These are phyloP conservation scores for Vaccinium macrocarpon DNA, from an alignment of 148 eudicot genomes.

Conservation along the genomic window DNA sequence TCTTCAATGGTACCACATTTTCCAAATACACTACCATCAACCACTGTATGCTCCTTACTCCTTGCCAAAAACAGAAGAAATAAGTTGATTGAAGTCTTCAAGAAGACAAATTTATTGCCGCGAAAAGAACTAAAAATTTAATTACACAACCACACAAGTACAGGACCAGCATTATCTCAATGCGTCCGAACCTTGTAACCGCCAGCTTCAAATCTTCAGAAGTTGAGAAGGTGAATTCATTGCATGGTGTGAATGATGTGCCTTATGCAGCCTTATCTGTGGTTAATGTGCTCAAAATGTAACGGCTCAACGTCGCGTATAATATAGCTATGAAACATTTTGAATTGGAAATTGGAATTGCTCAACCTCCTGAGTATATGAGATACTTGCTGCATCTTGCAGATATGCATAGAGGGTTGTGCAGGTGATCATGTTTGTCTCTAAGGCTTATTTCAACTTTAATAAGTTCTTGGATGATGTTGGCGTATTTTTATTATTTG, in stretches of 20 bases:
- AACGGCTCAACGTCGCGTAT: not conserved
- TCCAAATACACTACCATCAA: too few species aligned
- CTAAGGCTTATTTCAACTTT: not conserved
- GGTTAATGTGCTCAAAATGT: not conserved
- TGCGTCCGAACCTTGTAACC: not conserved
- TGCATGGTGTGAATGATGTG: not conserved
- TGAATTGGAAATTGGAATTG: not conserved
- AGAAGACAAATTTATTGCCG: not conserved
- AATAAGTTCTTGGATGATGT: not conserved
- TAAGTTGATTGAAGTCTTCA: not conserved
- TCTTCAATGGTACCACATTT: not conserved
- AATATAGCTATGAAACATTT: not conserved
- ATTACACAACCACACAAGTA: not conserved
- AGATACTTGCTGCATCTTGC: not conserved
- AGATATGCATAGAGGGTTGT: not conserved
- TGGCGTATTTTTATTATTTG: not conserved
- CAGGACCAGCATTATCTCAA: not conserved
- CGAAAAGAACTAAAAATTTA: not conserved
- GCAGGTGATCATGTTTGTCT: not conserved
- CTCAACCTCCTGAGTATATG: not conserved
- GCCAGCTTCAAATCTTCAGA: not conserved
- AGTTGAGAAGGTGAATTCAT: not conserved
- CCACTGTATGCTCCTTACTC: too few species aligned
- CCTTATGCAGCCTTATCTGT: not conserved
- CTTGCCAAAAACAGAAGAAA: too few species aligned